A percentile compares a stretch with the other conserved stretches of the same genome.
Evolutionary conservation across 306 rosid species (phyloP).

Genomic region (Prunus armeniaca): DNA sequence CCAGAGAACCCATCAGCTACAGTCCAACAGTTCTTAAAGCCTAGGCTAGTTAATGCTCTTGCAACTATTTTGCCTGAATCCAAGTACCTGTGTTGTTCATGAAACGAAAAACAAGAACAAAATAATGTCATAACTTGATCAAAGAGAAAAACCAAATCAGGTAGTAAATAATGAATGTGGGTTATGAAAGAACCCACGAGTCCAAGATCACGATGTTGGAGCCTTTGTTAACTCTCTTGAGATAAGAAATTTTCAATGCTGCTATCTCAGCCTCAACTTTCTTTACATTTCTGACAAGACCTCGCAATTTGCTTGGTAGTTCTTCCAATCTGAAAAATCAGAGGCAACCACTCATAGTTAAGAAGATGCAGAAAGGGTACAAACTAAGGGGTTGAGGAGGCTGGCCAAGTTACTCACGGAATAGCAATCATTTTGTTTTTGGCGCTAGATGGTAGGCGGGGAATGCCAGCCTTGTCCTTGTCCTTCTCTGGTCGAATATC

Average conservation of each 20-base stretch:
- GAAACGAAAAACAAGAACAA: not conserved
- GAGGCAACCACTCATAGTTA: not conserved
- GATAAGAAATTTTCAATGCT: constrained; percentile 75
- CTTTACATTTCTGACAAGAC: constrained; percentile 73
- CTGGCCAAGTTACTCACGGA: constrained; percentile 61
- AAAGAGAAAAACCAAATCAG: not conserved
- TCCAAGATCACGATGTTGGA: constrained; percentile 67
- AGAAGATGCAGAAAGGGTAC: not conserved
- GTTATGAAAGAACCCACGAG: constrained; percentile 52
- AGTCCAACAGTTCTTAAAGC: constrained; percentile 62
- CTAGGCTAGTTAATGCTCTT: constrained; percentile 59
- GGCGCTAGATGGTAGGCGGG: constrained; percentile 85
- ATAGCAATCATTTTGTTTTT: constrained; percentile 68
- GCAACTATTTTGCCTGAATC: constrained; percentile 83
- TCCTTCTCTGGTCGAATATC: constrained; percentile 90
- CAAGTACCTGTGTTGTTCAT: constrained; percentile 45
- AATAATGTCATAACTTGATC: not conserved
- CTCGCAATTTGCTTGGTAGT: constrained; percentile 69
- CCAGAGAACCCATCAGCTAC: constrained; percentile 96
- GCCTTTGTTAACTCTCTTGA: constrained; percentile 83
- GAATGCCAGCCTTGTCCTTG: constrained; percentile 82
- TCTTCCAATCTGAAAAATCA: constrained; percentile 72
- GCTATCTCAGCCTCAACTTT: constrained; percentile 88
- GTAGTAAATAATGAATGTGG: not conserved
- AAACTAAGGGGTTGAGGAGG: constrained; percentile 2